Percentiles rank a stretch among this genome's conserved stretches.
Conservation (phyloP, 768 basidiomycete species). For the Podaxis sp. region DNA sequence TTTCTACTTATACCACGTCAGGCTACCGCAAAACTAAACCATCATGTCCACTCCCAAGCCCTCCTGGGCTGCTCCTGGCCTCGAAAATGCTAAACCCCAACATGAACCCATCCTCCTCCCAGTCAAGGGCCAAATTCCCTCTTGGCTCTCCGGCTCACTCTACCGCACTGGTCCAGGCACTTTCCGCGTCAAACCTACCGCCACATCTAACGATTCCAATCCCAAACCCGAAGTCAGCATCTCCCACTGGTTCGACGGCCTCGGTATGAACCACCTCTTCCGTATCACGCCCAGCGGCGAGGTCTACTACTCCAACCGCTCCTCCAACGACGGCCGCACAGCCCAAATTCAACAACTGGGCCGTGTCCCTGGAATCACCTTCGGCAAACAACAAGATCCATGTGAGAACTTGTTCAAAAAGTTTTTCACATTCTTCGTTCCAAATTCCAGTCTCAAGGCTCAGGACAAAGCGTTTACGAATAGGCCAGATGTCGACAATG, state of each 20-base stretch:
- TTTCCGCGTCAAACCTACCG: background rate
- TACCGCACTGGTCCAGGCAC: background rate
- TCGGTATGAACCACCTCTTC: constrained; percentile 4
- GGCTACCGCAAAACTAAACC: background rate
- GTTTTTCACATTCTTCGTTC: constrained; percentile 1
- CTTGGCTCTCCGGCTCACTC: constrained; percentile 5
- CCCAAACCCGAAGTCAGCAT: background rate
- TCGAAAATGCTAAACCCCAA: constrained; percentile 3
- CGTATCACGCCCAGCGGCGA: background rate
- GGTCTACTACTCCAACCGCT: constrained; percentile 8
- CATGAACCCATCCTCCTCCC: constrained; percentile 4
- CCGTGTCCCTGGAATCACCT: background rate
- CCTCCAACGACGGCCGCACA: background rate
- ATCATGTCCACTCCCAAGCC: background rate
- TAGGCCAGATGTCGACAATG: background rate
- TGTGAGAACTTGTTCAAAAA: constrained; percentile 1
- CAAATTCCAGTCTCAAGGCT: background rate
- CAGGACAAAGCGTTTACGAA: background rate
- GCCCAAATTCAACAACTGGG: constrained; percentile 1
- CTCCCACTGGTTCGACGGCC: constrained; percentile 4
- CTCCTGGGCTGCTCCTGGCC: constrained; percentile 4
- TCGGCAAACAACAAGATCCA: background rate
- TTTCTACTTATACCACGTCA: background rate
- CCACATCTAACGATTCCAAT: background rate
- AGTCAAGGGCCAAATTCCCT: constrained; percentile 1